phyloP scores from a whole-genome alignment of 139 green algal species.

The Haematococcus sp. region DNA sequence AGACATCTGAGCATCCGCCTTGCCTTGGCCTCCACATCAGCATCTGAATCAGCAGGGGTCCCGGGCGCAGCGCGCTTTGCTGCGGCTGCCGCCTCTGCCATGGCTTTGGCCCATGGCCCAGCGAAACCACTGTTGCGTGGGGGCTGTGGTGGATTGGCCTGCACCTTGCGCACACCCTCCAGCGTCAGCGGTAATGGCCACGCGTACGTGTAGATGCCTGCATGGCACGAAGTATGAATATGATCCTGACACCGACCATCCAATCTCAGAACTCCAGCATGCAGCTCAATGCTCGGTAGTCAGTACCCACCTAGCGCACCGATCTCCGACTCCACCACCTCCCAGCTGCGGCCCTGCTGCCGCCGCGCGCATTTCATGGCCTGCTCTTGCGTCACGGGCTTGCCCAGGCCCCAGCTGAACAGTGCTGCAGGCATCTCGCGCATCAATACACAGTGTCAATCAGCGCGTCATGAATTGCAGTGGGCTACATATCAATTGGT shows the following conservation, averaged over 20 bases:
- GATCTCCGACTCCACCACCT: slow-evolving; percentile 67
- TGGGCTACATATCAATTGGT: neutral
- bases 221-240: no score
- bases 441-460: no score
- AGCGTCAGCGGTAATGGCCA: slow-evolving; percentile 31
- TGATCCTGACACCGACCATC: no score
- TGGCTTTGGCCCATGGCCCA: no score
- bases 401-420: slow-evolving; percentile 60
- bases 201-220: slow-evolving; percentile 22
- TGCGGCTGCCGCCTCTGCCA: no score
- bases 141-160: neutral
- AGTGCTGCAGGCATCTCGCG: slow-evolving; percentile 43
- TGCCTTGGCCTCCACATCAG: no score
- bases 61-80: no score
- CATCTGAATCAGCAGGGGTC: no score
- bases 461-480: no score
- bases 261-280: neutral
- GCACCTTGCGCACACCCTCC: slow-evolving; percentile 13
- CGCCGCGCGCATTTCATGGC: slow-evolving; percentile 68
- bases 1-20: no score
- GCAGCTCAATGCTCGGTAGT: neutral
- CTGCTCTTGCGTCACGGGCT: slow-evolving; percentile 52
- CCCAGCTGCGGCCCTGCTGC: slow-evolving; percentile 79
- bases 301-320: slow-evolving; percentile 42
- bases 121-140: no score